Percentiles rank a stretch among this genome's conserved stretches.
phyloP scores from a whole-genome alignment of 2,329 filamentous ascomycete species.

The Achaetomium macrosporum region DNA sequence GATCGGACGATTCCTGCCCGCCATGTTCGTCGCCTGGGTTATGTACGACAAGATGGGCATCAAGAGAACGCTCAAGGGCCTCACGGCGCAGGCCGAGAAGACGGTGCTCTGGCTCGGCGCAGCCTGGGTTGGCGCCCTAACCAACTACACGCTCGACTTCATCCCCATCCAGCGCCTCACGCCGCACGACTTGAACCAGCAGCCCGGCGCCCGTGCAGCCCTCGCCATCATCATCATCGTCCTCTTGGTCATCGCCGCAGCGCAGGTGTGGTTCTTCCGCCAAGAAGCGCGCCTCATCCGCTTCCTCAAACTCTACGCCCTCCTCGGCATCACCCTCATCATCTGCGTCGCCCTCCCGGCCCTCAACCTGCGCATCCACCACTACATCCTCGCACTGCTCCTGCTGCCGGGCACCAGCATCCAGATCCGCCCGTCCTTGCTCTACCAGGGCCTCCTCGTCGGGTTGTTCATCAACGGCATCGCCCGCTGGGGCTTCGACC shows the following conservation, averaged over 20 bases:
- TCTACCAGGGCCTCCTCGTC: conserved; percentile 85
- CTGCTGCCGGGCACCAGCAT: conserved; percentile 83
- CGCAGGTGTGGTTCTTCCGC: conserved; percentile 80
- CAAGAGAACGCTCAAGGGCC: conserved; percentile 60
- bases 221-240: conserved; percentile 70
- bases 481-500: conserved; percentile 88
- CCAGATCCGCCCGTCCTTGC: conserved; percentile 74
- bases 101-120: conserved; percentile 83
- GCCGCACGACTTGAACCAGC: conserved; percentile 77
- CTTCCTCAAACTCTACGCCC: conserved; percentile 71
- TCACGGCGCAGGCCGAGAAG: conserved; percentile 84
- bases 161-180: conserved; percentile 94
- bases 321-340: conserved; percentile 62
- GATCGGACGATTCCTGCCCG: conserved; percentile 76
- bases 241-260: conserved; percentile 61
- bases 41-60: conserved; percentile 81
- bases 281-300: conserved; percentile 73
- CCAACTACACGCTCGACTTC: conserved; percentile 91
- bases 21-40: conserved; percentile 80
- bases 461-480: conserved; percentile 93
- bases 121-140: conserved; percentile 84
- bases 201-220: conserved; percentile 82
- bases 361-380: conserved; percentile 82
- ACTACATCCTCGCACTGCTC: conserved; percentile 85
- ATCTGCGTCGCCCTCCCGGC: conserved; percentile 66